Evolutionary conservation across 768 basidiomycete species (phyloP).

Genomic region (Rhodotorula paludigena): DNA sequence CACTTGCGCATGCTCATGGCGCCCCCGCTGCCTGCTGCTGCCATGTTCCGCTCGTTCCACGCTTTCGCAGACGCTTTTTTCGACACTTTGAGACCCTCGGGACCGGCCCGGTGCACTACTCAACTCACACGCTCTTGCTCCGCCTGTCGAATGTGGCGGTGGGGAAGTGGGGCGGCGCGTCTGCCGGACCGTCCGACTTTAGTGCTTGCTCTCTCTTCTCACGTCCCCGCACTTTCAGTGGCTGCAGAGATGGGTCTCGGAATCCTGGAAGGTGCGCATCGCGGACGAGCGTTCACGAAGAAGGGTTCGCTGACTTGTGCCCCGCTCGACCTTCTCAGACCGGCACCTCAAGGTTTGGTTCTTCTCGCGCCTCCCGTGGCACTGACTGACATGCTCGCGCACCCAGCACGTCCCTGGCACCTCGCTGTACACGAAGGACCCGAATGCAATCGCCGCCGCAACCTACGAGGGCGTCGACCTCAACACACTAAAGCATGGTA

Average conservation of each 20-base stretch:
- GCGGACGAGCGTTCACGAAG: neutral
- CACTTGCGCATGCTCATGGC: too few relatives aligned
- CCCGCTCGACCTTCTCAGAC: neutral
- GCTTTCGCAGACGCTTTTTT: too few relatives aligned
- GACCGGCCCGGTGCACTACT: too few relatives aligned
- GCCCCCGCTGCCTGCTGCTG: too few relatives aligned
- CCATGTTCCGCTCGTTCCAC: too few relatives aligned
- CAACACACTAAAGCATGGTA: slow-evolving; percentile 34
- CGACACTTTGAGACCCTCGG: too few relatives aligned
- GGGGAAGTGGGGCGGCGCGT: too few relatives aligned
- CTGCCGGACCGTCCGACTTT: too few relatives aligned
- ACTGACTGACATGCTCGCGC: neutral
- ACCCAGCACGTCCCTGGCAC: neutral
- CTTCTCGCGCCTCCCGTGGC: neutral
- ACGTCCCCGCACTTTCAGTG: too few relatives aligned
- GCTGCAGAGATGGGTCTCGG: slow-evolving; percentile 5
- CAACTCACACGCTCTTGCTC: too few relatives aligned
- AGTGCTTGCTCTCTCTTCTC: too few relatives aligned
- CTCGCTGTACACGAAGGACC: slow-evolving; percentile 29
- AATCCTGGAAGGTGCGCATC: neutral
- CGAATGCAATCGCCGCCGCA: slow-evolving; percentile 30
- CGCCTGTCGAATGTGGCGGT: too few relatives aligned
- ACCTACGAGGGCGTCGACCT: slow-evolving; percentile 37
- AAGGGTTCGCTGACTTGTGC: neutral
- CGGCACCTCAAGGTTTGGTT: neutral